Base-by-base conservation (phyloP, 495 filamentous ascomycete species). In the Parmelia sp. region DNA sequence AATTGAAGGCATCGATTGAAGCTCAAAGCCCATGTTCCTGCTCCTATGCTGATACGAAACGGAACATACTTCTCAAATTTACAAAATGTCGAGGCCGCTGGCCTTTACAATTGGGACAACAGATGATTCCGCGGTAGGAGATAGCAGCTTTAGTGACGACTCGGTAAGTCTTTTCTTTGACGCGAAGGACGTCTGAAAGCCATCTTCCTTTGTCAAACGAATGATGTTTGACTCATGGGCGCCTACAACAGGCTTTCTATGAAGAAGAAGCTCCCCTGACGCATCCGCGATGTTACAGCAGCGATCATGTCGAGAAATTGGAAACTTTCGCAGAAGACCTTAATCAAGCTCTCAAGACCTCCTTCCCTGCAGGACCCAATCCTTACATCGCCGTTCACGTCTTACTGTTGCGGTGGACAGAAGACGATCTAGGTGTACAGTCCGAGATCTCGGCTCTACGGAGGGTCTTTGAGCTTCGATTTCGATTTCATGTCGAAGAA, bases 401-500 rank as follows among this genome's bases (percentile, higher is more conserved):
- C 0, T 37, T 67, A 10, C 61, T 67, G 1, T 44, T 67, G 0
- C 53, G 61, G 17, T 67, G 65, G 65, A 45, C 35, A 8, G 65
- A 60, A 31, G 65, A 67, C 31, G 65, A 67, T 21, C 56, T 67
- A 17, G 37, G 61, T 27, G 61, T 64, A 11, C 35, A 67, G 33
- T 17, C 14, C 14, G 65, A 67, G n/a, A 58, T 67, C 11, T 53
- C 61, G 15, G 7, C 15, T 12, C 29, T 67, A 11, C 42, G 42
- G 4, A 15, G 23, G 4, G 55, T 64, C 56, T 64, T 67, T 37
- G 19, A 56, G n/a, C 6, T 31, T 25, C 55, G 55, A 56, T 67
- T 58, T 44, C 12, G 45, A 9, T 67, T 63, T 15, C 57, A 39
- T 7, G 44, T 60, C 19, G 65, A 67, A 44, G 33, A 60, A 35